Evolutionary conservation across 139 green algal genomes (phyloP).

Genomic region (Chlamydomonas asymmetrica): DNA sequence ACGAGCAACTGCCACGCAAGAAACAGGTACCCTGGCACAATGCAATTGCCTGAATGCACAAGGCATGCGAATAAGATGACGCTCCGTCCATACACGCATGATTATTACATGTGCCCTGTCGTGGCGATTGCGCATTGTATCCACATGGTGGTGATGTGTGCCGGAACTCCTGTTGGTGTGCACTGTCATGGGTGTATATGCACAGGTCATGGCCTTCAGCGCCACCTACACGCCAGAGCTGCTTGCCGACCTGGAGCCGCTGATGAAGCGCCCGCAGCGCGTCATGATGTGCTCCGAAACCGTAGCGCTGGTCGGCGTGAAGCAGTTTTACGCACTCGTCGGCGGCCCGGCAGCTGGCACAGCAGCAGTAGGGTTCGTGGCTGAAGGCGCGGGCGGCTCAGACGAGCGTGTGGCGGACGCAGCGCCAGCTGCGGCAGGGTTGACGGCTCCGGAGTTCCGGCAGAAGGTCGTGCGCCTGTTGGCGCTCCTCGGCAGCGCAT

Average conservation of each 20-base stretch:
- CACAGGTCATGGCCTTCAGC: slow-evolving; percentile 74
- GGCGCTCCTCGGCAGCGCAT: slow-evolving; percentile 38
- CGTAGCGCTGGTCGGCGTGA: slow-evolving; percentile 58
- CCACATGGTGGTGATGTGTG: too few species aligned
- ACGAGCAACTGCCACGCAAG: slow-evolving; percentile 50
- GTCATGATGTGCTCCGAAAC: slow-evolving; percentile 59
- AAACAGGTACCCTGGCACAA: slow-evolving; percentile 70
- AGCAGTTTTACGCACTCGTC: slow-evolving; percentile 67
- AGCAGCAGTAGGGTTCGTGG: too few species aligned
- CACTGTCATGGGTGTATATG: too few species aligned
- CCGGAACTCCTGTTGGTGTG: too few species aligned
- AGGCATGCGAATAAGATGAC: too few species aligned
- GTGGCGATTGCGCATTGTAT: too few species aligned
- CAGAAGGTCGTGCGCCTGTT: slow-evolving; percentile 51
- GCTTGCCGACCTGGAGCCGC: slow-evolving; percentile 53
- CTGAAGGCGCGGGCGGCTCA: not conserved
- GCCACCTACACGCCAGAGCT: slow-evolving; percentile 70
- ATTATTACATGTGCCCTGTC: too few species aligned
- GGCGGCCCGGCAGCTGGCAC: too few species aligned
- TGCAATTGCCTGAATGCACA: too few species aligned
- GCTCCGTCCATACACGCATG: too few species aligned
- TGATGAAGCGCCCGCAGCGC: slow-evolving; percentile 62
- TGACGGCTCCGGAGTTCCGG: slow-evolving; percentile 18
- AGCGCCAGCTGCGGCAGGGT: not conserved
- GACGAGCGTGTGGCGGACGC: not conserved